phyloP scores from a whole-genome alignment of 768 basidiomycete species.

The Tylopilus sp. region DNA sequence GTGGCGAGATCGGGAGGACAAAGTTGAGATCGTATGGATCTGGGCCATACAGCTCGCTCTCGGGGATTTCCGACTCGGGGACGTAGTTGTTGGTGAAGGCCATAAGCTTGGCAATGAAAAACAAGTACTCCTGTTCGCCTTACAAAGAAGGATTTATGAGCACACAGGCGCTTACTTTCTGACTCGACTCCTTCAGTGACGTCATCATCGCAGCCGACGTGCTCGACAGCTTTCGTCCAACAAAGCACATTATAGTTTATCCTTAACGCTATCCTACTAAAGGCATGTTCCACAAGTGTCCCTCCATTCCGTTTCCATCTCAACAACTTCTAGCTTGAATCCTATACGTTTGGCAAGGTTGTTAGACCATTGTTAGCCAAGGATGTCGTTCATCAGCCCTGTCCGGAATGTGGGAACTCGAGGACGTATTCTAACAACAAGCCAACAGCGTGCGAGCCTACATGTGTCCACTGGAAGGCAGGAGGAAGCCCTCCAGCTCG shows the following conservation, averaged over 20 bases:
- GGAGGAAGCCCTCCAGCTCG: not conserved
- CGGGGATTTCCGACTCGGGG: constrained; percentile 7
- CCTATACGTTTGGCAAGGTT: constrained; percentile 43
- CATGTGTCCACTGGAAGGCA: too few relatives aligned
- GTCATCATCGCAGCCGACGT: too few relatives aligned
- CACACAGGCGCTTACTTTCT: not conserved
- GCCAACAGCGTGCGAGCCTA: constrained; percentile 37
- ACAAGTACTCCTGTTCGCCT: not conserved
- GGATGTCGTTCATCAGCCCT: constrained; percentile 41
- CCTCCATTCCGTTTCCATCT: constrained; percentile 44
- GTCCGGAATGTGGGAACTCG: constrained; percentile 14
- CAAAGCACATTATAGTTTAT: too few relatives aligned
- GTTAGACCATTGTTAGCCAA: constrained; percentile 35
- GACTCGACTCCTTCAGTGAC: not conserved
- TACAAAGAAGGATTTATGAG: not conserved
- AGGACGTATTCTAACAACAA: constrained; percentile 24
- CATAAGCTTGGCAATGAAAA: constrained; percentile 7
- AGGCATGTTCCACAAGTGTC: too few relatives aligned
- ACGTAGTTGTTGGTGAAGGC: constrained; percentile 19
- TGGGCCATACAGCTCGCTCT: constrained; percentile 19
- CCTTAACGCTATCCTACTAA: too few relatives aligned
- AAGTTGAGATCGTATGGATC: constrained; percentile 30
- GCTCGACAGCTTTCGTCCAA: too few relatives aligned
- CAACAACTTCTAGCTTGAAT: constrained; percentile 41
- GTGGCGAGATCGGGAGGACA: constrained; percentile 8